These are phyloP conservation scores for Stereum hirsutum DNA, from an alignment of 1,284 basidiomycete genomes.

Conservation along the genomic window DNA sequence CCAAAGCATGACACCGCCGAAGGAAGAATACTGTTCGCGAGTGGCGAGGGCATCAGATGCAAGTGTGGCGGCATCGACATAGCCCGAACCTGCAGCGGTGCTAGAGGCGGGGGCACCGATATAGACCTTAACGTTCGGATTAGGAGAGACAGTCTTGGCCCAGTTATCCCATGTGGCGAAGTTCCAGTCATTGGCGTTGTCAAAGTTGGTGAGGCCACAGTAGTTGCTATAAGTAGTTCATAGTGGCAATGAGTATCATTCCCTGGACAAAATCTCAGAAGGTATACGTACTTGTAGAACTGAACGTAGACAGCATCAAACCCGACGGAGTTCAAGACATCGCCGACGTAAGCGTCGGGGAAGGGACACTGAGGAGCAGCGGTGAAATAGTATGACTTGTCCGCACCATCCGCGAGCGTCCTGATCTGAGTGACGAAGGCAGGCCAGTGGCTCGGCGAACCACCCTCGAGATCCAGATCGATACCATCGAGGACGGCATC, in stretches of 20 bases:
- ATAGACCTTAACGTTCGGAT: constrained; percentile 51
- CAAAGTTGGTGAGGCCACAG: constrained; percentile 36
- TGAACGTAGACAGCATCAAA: constrained; percentile 63
- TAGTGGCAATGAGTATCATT: neutral
- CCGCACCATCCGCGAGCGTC: constrained; percentile 33
- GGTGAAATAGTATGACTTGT: constrained; percentile 53
- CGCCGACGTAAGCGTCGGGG: constrained; percentile 49
- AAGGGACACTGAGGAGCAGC: constrained; percentile 62
- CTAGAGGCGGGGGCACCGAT: constrained; percentile 49
- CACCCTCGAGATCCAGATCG: constrained; percentile 35
- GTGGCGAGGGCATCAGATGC: constrained; percentile 33
- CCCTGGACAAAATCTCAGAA: no score
- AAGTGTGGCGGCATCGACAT: constrained; percentile 36
- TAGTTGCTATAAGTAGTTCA: constrained; percentile 42
- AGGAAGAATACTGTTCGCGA: constrained; percentile 44
- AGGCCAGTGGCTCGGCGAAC: constrained; percentile 24
- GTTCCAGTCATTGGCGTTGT: constrained; percentile 37
- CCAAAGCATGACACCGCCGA: constrained; percentile 66
- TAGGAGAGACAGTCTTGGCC: constrained; percentile 49
- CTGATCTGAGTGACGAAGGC: constrained; percentile 48
- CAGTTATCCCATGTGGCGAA: constrained; percentile 51
- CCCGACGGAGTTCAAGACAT: constrained; percentile 40
- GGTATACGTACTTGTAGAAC: constrained; percentile 27
- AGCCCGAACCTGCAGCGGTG: constrained; percentile 41
- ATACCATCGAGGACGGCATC: constrained; percentile 57